phyloP scores from a whole-genome alignment of 2,329 filamentous ascomycete species.

The Coleophoma cylindrospora region DNA sequence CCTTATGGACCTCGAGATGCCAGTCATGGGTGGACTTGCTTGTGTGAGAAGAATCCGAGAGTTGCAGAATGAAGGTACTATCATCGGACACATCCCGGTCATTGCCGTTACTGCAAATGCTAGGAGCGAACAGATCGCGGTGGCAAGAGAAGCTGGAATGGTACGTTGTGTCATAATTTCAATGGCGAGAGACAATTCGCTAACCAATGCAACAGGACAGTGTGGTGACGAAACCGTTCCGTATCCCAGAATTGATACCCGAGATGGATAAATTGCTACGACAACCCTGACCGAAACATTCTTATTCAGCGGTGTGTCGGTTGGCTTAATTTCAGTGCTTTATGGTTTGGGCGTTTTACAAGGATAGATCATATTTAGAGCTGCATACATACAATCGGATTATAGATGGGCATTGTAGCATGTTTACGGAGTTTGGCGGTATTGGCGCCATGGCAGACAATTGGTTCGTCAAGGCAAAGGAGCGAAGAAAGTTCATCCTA shows the following conservation, averaged over 20 bases:
- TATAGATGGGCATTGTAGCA: too few relatives aligned
- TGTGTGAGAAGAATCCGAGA: conserved; percentile 61
- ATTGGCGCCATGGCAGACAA: too few relatives aligned
- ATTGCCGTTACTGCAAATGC: conserved; percentile 28
- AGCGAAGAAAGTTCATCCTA: too few relatives aligned
- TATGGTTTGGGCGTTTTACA: too few relatives aligned
- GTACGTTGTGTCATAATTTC: conserved; percentile 26
- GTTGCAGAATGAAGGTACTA: conserved; percentile 45
- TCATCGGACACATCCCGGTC: conserved; percentile 37
- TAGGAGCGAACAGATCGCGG: conserved; percentile 19
- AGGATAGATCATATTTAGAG: too few relatives aligned
- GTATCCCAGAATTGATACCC: conserved; percentile 54
- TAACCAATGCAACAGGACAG: conserved; percentile 45
- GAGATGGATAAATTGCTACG: conserved; percentile 42
- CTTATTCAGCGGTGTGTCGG: too few relatives aligned
- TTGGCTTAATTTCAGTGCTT: too few relatives aligned
- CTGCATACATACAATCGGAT: too few relatives aligned
- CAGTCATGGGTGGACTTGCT: conserved; percentile 64
- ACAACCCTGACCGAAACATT: not conserved
- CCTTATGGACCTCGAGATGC: conserved; percentile 76
- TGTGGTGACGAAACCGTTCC: conserved; percentile 69
- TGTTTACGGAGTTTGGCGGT: too few relatives aligned
- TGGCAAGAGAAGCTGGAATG: conserved; percentile 17
- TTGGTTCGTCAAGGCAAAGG: too few relatives aligned
- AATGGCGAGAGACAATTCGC: conserved; percentile 36